A percentile compares a stretch with the other conserved stretches of the same genome.
phyloP scores from a whole-genome alignment of 1,284 basidiomycete species.

The Malassezia yamatoensis region DNA sequence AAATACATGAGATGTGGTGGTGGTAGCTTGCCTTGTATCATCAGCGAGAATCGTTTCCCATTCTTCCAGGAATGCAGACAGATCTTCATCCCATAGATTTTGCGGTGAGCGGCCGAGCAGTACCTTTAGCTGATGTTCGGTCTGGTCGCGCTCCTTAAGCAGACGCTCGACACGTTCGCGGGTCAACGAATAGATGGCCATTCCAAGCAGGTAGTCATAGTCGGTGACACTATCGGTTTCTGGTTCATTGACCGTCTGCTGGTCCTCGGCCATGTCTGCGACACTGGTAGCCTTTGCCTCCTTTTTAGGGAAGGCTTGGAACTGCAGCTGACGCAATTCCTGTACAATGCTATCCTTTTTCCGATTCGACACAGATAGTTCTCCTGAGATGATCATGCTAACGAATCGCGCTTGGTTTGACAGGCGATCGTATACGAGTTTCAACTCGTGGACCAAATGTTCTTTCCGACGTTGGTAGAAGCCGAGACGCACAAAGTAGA shows the following conservation, averaged over 20 bases:
- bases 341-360: constrained; percentile 76
- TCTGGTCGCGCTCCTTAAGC: constrained; percentile 65
- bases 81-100: constrained; percentile 81
- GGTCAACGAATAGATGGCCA: constrained; percentile 91
- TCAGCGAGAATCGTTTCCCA: constrained; percentile 61
- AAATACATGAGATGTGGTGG: constrained; percentile 13
- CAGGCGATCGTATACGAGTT: constrained; percentile 69
- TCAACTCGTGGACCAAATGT: constrained; percentile 72
- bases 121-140: constrained; percentile 69
- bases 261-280: constrained; percentile 62
- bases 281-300: constrained; percentile 55
- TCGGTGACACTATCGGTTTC: constrained; percentile 52
- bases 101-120: constrained; percentile 71
- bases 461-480: constrained; percentile 76
- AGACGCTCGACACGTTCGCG: constrained; percentile 87
- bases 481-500: constrained; percentile 76
- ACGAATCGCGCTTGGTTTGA: constrained; percentile 95
- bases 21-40: constrained; percentile 52
- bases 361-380: constrained; percentile 82
- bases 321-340: constrained; percentile 69
- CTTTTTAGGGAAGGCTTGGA: constrained; percentile 76
- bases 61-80: constrained; percentile 69
- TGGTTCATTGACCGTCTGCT: constrained; percentile 52
- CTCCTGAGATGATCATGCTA: constrained; percentile 81
- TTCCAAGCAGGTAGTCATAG: constrained; percentile 86